These are phyloP conservation scores for Colletotrichum sp. DNA, from an alignment of 2,329 filamentous ascomycete species.

Conservation along the genomic window DNA sequence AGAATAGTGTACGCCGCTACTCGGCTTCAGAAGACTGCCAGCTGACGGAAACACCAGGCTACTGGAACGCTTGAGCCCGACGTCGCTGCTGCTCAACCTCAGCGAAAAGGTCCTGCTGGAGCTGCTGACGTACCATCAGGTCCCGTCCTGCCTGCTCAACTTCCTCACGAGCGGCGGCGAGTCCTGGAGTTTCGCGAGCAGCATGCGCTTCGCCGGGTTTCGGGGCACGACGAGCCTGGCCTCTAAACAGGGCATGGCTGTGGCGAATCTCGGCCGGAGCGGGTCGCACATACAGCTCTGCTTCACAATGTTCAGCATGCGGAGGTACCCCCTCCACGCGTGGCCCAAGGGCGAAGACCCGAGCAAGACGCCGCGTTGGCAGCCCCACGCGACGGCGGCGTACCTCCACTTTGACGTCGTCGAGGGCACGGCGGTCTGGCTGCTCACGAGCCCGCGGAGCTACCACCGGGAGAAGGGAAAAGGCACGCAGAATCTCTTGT, in stretches of 20 bases:
- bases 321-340: neutral
- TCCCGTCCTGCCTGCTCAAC: neutral
- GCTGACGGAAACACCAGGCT: neutral
- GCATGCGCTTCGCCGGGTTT: slow-evolving; percentile 4
- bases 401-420: slow-evolving; percentile 4
- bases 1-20: neutral
- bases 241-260: neutral
- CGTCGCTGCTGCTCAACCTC: slow-evolving; percentile 2
- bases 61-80: neutral
- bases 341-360: neutral
- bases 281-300: slow-evolving; percentile 1
- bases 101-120: neutral
- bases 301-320: slow-evolving; percentile 2
- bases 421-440: slow-evolving; percentile 9
- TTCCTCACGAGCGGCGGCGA: neutral
- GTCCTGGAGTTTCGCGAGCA: slow-evolving; percentile 1
- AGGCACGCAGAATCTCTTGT: neutral
- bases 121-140: slow-evolving; percentile 7
- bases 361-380: neutral
- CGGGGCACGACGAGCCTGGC: neutral
- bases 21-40: neutral
- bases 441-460: neutral
- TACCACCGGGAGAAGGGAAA: neutral
- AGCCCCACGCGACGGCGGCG: neutral
- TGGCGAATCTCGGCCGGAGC: neutral